Base-by-base conservation (phyloP, 2,329 filamentous ascomycete genomes). In the Pezizomycotina sp. region DNA sequence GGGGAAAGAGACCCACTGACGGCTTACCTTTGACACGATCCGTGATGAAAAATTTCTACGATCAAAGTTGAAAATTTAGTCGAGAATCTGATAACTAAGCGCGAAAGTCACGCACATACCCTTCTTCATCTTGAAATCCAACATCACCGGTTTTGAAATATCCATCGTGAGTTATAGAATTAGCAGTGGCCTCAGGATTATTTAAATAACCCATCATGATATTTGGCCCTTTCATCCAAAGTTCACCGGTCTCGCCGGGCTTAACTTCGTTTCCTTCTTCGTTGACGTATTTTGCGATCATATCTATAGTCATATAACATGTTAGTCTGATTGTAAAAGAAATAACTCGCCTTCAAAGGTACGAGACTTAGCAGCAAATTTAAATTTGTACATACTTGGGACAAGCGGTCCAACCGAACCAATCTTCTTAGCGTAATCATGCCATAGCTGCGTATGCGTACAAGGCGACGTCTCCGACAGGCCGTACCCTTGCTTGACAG, bases 111-210 rank as follows among this genome's bases (percentile, higher is more conserved):
- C 6, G n/a, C n/a, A 8, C 8, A n/a, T 8, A n/a, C 3, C 78
- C 78, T 31, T 78, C 65, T 28, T 66, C 61, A 52, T 92, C 80
- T 50, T 79, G 70, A 47, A 79, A 74, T 3, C 81, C 79, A 16
- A 92, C 73, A 51, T 93, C 84, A 2, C 84, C 84, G 0, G 84
- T 92, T 57, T 76, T 84, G 65, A 92, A 92, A 62, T 74, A 93
- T 1, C 81, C 81, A 47, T 91, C 81, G 0, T 61, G 48, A 2
- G 77, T 78, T 43, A 89, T 71, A 0, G 77, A 73, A 28, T 80
- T 73, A 2, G 61, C 62, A 2, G 80, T 82, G 2, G 74, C 70
- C 44, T 76, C 68, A 0, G 71, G 67, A 38, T 78, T 77, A 51
- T 82, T 80, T 48, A 76, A 65, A 53, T 86, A 92, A 1, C 79